Evolutionary conservation across 2,329 filamentous ascomycete genomes (phyloP).

Genomic region (Pseudogymnoascus sp.): DNA sequence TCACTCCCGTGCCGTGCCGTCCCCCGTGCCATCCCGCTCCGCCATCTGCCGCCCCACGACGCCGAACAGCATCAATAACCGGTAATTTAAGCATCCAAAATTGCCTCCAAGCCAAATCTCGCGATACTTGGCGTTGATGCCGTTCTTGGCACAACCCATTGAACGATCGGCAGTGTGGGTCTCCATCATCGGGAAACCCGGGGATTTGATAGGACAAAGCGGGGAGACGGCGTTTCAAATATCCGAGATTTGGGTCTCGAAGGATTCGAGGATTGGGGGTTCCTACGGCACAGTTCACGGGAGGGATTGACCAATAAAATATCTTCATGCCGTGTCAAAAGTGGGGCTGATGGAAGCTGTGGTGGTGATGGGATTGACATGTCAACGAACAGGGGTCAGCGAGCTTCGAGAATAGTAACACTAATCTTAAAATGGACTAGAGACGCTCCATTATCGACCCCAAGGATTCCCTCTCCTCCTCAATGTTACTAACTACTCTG

Average conservation of each 20-base stretch:
- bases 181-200: background rate
- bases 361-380: background rate
- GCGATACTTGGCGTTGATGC: constrained; percentile 1
- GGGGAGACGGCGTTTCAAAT: background rate
- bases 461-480: background rate
- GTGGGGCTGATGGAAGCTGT: background rate
- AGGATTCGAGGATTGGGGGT: background rate
- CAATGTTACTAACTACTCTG: background rate
- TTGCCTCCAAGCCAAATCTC: background rate
- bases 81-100: background rate
- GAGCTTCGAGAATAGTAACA: background rate
- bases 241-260: background rate
- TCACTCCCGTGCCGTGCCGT: background rate
- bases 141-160: background rate
- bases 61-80: background rate
- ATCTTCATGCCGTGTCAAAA: background rate
- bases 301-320: background rate
- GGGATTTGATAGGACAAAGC: background rate
- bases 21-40: background rate
- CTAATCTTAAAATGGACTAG: background rate
- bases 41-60: background rate
- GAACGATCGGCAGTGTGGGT: background rate
- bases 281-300: background rate
- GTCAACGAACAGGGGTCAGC: background rate
- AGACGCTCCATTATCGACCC: background rate